Conservation (phyloP, 169 alveolate genomes). For the Amoebophrya sp. region DNA sequence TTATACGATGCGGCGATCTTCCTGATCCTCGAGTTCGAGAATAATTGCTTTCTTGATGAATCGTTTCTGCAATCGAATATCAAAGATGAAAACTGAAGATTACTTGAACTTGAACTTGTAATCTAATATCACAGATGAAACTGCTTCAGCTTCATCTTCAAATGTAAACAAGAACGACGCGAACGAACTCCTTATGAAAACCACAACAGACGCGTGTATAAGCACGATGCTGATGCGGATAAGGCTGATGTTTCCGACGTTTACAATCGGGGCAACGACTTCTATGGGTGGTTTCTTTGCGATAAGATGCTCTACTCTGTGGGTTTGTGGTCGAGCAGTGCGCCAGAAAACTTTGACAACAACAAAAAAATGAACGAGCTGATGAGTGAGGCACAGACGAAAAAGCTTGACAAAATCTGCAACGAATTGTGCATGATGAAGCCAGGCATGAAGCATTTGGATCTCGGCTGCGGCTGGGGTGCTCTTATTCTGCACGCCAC, state of each 20-base stretch:
- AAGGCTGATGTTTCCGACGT: neutral
- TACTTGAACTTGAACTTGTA: too few species aligned
- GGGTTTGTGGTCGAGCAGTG: neutral
- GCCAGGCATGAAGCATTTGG: constrained; percentile 21
- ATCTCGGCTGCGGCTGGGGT: constrained; percentile 27
- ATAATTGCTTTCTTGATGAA: neutral
- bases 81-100: neutral
- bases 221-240: neutral
- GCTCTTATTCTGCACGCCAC: constrained; percentile 13
- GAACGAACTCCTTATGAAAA: too few species aligned
- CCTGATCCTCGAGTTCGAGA: too few species aligned
- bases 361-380: constrained; percentile 3
- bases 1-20: too few species aligned
- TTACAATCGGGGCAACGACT: constrained; percentile 8
- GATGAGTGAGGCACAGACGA: neutral
- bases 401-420: constrained; percentile 15
- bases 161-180: too few species aligned
- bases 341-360: neutral
- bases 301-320: constrained; percentile 22
- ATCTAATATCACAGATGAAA: neutral
- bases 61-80: too few species aligned
- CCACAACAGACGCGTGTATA: too few species aligned
- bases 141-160: neutral
- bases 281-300: constrained; percentile 14
- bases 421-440: constrained; percentile 10